A percentile compares a stretch with the other conserved stretches of the same genome.
These are phyloP conservation scores for Yamadazyma buinensis DNA, from an alignment of 1,139 yeast species.

Conservation along the genomic window DNA sequence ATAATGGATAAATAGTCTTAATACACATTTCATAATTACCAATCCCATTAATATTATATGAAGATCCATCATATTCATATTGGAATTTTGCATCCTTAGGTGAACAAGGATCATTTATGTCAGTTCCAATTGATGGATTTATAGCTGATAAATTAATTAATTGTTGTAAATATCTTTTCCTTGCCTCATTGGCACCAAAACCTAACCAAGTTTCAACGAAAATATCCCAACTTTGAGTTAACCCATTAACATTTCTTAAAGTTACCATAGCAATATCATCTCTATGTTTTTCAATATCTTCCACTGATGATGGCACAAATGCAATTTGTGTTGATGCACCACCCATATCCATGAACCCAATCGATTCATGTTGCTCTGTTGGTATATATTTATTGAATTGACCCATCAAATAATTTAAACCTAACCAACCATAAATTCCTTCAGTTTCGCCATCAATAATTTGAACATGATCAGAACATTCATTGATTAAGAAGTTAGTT, in stretches of 20 bases:
- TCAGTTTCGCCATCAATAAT: conserved; percentile 79
- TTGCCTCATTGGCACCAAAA: conserved; percentile 80
- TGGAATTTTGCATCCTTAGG: conserved; percentile 53
- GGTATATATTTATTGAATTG: conserved; percentile 45
- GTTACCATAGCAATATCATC: conserved; percentile 61
- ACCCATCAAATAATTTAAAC: conserved; percentile 63
- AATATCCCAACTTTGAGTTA: conserved; percentile 60
- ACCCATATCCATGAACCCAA: conserved; percentile 89
- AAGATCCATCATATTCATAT: conserved; percentile 38
- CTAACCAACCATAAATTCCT: conserved; percentile 80
- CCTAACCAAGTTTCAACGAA: conserved; percentile 84
- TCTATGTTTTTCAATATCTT: conserved; percentile 51
- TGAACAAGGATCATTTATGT: conserved; percentile 64
- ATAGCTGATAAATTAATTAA: conserved; percentile 28
- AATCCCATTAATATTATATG: conserved; percentile 53
- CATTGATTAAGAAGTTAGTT: conserved; percentile 45
- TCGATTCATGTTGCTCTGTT: conserved; percentile 41
- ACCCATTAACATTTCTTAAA: conserved; percentile 58
- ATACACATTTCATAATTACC: conserved; percentile 70
- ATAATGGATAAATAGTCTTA: conserved; percentile 63
- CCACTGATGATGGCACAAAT: conserved; percentile 58
- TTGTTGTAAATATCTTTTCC: conserved; percentile 58
- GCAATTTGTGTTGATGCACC: conserved; percentile 85
- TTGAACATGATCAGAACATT: conserved; percentile 60
- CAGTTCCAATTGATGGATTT: conserved; percentile 16